Evolutionary conservation across 768 basidiomycete species (phyloP).

Genomic region (Suillus sp.): DNA sequence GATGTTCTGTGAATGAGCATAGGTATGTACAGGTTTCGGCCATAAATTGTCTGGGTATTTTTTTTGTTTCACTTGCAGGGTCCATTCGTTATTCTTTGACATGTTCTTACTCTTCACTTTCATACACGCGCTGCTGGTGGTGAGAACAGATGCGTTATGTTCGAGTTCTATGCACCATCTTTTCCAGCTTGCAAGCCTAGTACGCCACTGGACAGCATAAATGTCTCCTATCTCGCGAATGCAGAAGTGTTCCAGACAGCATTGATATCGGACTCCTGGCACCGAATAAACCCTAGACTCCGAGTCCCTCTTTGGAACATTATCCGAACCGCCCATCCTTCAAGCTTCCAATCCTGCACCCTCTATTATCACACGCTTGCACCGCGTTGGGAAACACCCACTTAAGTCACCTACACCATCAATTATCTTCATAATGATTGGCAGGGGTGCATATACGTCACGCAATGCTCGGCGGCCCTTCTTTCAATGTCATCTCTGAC

Average conservation of each 20-base stretch:
- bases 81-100: neutral
- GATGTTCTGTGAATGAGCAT: slow-evolving; percentile 1
- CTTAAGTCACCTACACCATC: neutral
- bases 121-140: slow-evolving; percentile 1
- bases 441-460: neutral
- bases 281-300: slow-evolving; percentile 6
- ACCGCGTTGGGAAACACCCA: neutral
- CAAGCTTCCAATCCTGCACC: neutral
- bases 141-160: neutral
- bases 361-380: slow-evolving; percentile 10
- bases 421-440: neutral
- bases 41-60: neutral
- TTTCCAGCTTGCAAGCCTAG: neutral
- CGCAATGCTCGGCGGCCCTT: neutral
- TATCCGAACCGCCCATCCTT: neutral
- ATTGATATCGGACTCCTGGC: neutral
- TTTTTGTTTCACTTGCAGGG: slow-evolving; percentile 7
- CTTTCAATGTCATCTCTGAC: neutral
- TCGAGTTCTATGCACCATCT: neutral
- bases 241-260: neutral
- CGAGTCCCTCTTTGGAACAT: neutral
- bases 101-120: slow-evolving; percentile 3
- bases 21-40: slow-evolving; percentile 4
- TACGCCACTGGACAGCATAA: neutral
- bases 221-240: slow-evolving; percentile 2